Percentiles rank a stretch among this genome's conserved stretches.
Evolutionary conservation across 306 rosid species (phyloP).

Genomic region (Cucurbita ficifolia): DNA sequence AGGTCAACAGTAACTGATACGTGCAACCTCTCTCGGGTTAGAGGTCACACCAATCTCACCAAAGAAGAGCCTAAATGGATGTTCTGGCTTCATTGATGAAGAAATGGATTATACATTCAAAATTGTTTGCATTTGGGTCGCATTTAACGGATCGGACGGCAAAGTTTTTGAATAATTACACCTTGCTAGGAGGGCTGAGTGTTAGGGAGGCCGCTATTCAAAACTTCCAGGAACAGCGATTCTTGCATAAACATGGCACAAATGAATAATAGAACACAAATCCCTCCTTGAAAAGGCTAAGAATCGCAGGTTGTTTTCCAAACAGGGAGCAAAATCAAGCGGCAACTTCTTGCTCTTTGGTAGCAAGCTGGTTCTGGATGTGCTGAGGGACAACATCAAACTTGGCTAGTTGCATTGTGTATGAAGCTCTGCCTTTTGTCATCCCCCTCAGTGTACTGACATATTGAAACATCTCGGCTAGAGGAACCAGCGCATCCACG

Average conservation of each 20-base stretch:
- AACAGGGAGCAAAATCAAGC: slow-evolving; percentile 33
- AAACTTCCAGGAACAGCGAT: background rate
- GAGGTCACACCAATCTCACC: too few relatives aligned
- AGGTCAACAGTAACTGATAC: too few relatives aligned
- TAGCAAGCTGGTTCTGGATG: slow-evolving; percentile 74
- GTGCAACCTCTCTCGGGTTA: too few relatives aligned
- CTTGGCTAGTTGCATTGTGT: slow-evolving; percentile 77
- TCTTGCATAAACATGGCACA: background rate
- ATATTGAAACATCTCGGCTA: slow-evolving; percentile 95
- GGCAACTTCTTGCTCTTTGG: slow-evolving; percentile 80
- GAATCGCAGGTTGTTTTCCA: background rate
- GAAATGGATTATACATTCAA: background rate
- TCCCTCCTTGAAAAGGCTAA: background rate
- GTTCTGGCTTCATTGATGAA: background rate
- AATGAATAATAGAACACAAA: background rate
- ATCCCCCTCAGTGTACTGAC: slow-evolving; percentile 88
- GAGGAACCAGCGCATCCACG: slow-evolving; percentile 78
- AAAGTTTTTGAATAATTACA: background rate
- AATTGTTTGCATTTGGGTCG: background rate
- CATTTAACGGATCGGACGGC: background rate
- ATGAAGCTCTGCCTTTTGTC: slow-evolving; percentile 98
- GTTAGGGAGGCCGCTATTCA: background rate
- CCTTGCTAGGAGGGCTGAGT: background rate
- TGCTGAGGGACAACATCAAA: slow-evolving; percentile 94
- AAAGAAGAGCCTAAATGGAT: background rate